Base-by-base conservation (phyloP, 2,329 filamentous ascomycete genomes). In the Alternaria brassicae region DNA sequence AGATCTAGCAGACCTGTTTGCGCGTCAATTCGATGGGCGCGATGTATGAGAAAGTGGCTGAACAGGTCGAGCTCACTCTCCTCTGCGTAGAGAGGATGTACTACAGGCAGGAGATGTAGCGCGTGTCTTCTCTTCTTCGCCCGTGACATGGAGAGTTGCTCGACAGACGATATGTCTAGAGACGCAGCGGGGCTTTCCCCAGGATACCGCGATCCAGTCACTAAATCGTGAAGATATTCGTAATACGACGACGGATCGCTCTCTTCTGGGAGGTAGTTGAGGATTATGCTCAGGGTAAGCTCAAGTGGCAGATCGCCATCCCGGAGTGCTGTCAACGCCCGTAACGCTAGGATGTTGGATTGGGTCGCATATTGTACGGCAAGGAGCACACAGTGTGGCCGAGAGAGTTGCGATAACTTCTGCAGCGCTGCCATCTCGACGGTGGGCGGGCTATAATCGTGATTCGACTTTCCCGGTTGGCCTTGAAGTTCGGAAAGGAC, bases 191-290 rank as follows among this genome's bases (percentile, higher is more conserved):
- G 65, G 34, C 68, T 63, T 30, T 72, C 67, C 30, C 84, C 79
- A 40, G 79, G 69, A 23, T 80, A 75, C 39, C 85, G 79, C 19
- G 83, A 76, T 51, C 80, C 81, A 4, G 79, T 79, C 39, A 81
- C 82, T 60, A 93, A 78, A 52, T 87, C 83, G 67, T 84, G 77
- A 17, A 93, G 72, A 51, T 91, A 85, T 13, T 80, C 80, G 17
- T 86, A 80, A 72, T 93, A 93, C 44, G 81, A 74, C n/a, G 78
- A 78, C 5, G 91, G 87, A 5, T 85, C 85, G 5, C 87, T 72
- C 41, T 85, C 89, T 76, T 94, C 91, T 25, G 92, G 92, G 1
- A 96, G 83, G 72, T 89, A 91, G 19, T 89, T 91, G 44, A 96
- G 83, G 21, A 96, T 79, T 53, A 95, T 88, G 42, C 89, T 88